Percentiles rank a stretch among this genome's conserved stretches.
phyloP scores from a whole-genome alignment of 2,329 filamentous ascomycete genomes.

The Cercospora berteroae region DNA sequence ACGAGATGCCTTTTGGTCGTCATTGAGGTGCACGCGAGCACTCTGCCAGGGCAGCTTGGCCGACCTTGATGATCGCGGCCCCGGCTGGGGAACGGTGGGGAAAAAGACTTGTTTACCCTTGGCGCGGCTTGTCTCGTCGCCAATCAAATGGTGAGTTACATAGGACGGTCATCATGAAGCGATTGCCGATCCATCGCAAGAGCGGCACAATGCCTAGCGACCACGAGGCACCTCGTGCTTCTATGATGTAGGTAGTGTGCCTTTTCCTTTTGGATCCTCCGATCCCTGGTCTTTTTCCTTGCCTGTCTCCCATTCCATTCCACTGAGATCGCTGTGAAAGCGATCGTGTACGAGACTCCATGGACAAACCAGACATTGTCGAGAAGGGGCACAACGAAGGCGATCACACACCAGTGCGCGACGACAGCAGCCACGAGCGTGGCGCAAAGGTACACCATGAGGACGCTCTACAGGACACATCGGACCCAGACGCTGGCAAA shows the following conservation, averaged over 20 bases:
- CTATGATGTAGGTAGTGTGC: not conserved
- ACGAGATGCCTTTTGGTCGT: no score
- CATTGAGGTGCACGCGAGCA: not conserved
- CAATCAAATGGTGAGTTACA: not conserved
- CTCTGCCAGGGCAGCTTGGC: not conserved
- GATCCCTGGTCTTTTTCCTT: not conserved
- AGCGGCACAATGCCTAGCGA: constrained; percentile 2
- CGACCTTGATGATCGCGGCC: not conserved
- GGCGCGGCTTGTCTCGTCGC: not conserved
- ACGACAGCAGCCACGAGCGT: not conserved
- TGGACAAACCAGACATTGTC: constrained; percentile 1
- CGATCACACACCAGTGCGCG: constrained; percentile 2
- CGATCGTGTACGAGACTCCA: not conserved
- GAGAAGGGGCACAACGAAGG: not conserved
- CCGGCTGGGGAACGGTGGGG: not conserved
- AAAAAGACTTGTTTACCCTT: not conserved
- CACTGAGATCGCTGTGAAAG: not conserved
- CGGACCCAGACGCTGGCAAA: constrained; percentile 17
- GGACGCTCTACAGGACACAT: not conserved
- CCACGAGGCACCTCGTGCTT: constrained; percentile 3
- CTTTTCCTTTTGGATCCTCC: not conserved
- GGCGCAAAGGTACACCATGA: not conserved
- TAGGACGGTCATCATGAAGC: not conserved
- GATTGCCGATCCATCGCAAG: constrained; percentile 1
- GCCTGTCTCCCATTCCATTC: not conserved